phyloP scores from a whole-genome alignment of 352 stramenopile genomes.

The Phytophthora fragariaefolia region DNA sequence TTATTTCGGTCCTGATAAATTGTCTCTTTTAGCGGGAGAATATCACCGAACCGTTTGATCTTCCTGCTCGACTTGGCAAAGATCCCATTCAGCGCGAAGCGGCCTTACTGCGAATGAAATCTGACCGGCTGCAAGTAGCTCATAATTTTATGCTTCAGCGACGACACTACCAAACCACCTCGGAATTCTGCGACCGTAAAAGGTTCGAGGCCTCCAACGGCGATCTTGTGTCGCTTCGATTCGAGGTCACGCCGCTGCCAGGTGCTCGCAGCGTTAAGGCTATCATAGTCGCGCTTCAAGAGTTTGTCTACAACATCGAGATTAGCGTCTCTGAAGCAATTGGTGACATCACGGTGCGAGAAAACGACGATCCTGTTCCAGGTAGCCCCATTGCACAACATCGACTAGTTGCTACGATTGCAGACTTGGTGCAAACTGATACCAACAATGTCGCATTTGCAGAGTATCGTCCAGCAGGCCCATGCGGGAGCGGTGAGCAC shows the following conservation, averaged over 20 bases:
- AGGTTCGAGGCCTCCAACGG: conserved; percentile 42
- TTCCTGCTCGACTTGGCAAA: conserved; percentile 26
- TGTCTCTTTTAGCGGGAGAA: conserved; percentile 15
- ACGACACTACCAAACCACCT: conserved; percentile 29
- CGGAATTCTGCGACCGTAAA: conserved; percentile 49
- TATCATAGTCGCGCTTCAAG: conserved; percentile 48
- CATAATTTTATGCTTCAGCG: conserved; percentile 37
- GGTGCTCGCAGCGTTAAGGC: conserved; percentile 34
- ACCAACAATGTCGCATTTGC: conserved; percentile 54
- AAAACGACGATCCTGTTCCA: conserved; percentile 53
- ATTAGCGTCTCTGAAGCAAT: conserved; percentile 53
- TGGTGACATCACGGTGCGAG: conserved; percentile 53
- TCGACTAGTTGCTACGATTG: conserved; percentile 43
- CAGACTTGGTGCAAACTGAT: conserved; percentile 39
- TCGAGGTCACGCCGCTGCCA: conserved; percentile 55
- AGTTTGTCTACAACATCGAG: conserved; percentile 56
- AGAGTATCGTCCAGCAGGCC: conserved; percentile 28
- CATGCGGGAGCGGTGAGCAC: conserved; percentile 12
- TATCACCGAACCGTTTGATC: conserved; percentile 33
- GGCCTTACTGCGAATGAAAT: conserved; percentile 33
- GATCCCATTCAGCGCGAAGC: conserved; percentile 29
- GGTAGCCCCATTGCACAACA: conserved; percentile 44
- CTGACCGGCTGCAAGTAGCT: conserved; percentile 35
- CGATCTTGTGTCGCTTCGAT: conserved; percentile 44
- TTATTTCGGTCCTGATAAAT: neutral